Evolutionary conservation across 306 rosid genomes (phyloP), one percentile per base, ranked within the genome.

Genomic region (Nissolia schottii): DNA sequence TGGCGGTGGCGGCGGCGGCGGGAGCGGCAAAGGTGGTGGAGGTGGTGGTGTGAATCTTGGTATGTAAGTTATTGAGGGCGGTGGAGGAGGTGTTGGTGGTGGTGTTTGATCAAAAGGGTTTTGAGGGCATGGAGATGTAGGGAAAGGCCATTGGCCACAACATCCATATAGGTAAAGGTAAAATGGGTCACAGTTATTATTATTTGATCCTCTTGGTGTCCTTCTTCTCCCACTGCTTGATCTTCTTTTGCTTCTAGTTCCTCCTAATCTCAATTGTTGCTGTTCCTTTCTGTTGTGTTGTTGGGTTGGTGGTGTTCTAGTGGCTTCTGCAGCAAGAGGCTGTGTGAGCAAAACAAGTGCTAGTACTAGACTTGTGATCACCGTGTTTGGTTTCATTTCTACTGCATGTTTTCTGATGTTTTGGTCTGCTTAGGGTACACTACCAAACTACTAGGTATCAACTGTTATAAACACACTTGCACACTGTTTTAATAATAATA

Each of bases 101-200:
- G 86, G 87, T 23, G 87, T 55, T 38, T 86, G 90, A 10, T 46
- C 64, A 83, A 90, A 90, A 0, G 98, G 98, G 76, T 93, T 93
- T 41, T 88, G 28, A 37, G 88, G 90, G 49, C 81, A 90, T 28
- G 87, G 83, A 29, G 40, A 79, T 1, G 79, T 88, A 55, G 92
- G 83, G 22, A 93, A 93, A 79, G 98, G 93, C 96, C 96, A 93
- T 54, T 77, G 85, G 50, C 89, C 91, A 60, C 98, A 93, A 6
- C 53, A 18, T n/a, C 46, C 92, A 81, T 48, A 90, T 12, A 93
- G 64, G 57, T 57, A 93, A 24, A 80, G 75, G 81, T 71, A 93
- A 40, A 88, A 82, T 2, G 91, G 90, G 67, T 93, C 98, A 54
- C 96, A 93, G n/a, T n/a, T n/a, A n/a, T n/a, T n/a, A n/a, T n/a